Evolutionary conservation across 257 asterid genomes (phyloP).

Genomic region (Prunella vulgaris): DNA sequence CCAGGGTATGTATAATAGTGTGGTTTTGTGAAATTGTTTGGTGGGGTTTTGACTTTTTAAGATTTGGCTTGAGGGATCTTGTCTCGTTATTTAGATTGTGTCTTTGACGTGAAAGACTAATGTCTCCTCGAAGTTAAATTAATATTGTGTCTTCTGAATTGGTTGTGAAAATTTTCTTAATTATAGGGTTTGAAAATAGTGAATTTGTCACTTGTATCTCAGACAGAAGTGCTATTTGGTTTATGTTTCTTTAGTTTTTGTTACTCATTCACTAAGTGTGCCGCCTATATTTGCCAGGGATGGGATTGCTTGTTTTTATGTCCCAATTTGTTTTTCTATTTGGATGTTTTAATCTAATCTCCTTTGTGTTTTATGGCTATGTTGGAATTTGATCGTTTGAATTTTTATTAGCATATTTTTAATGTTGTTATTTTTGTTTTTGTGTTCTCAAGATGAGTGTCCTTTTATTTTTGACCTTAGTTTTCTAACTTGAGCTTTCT

Average conservation of each 20-base stretch:
- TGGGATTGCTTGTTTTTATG: background rate
- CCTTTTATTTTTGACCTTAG: background rate
- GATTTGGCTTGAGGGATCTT: background rate
- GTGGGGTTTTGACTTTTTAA: background rate
- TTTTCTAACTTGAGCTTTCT: conserved; percentile 4
- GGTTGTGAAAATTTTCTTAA: background rate
- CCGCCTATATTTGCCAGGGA: background rate
- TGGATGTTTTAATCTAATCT: background rate
- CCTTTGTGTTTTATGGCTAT: background rate
- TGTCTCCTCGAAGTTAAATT: background rate
- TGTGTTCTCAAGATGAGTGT: background rate
- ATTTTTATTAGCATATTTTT: background rate
- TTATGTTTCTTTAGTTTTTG: background rate
- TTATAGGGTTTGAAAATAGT: background rate
- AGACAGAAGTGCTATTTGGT: too few relatives aligned
- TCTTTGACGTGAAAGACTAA: background rate
- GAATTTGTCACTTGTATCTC: background rate
- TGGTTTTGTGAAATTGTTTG: background rate
- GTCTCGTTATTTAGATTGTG: background rate
- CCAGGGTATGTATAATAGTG: conserved; percentile 40
- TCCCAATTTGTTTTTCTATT: background rate
- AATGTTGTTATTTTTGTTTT: background rate
- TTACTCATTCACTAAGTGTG: background rate
- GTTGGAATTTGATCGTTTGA: background rate
- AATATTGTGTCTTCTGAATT: background rate